Evolutionary conservation across 2,329 filamentous ascomycete genomes (phyloP).

Genomic region (Fusarium torulosum): DNA sequence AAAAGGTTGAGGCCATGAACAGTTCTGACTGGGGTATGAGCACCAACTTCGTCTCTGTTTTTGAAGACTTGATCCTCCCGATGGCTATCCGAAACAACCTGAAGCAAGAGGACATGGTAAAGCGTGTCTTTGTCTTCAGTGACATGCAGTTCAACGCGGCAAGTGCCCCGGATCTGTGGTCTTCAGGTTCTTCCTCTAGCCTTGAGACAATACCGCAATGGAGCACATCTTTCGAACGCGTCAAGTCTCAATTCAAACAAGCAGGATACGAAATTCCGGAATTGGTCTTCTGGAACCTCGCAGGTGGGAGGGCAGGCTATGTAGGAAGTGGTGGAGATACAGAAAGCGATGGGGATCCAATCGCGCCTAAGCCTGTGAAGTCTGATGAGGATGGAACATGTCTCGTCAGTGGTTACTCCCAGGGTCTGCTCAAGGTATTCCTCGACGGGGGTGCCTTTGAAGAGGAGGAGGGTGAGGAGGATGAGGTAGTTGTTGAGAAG

Average conservation of each 20-base stretch:
- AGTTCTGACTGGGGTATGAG: slow-evolving; percentile 55
- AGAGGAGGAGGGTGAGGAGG: slow-evolving; percentile 54
- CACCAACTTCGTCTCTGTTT: slow-evolving; percentile 68
- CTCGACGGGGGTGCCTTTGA: slow-evolving; percentile 63
- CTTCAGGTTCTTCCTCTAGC: background rate
- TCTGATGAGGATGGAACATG: slow-evolving; percentile 60
- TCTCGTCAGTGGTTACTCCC: slow-evolving; percentile 68
- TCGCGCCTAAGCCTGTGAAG: slow-evolving; percentile 63
- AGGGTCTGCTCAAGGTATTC: slow-evolving; percentile 69
- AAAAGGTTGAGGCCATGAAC: slow-evolving; percentile 56
- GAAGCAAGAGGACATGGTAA: slow-evolving; percentile 69
- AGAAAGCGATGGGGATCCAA: slow-evolving; percentile 44
- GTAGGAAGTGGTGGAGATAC: slow-evolving; percentile 43
- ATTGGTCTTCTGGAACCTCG: slow-evolving; percentile 72
- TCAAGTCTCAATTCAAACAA: slow-evolving; percentile 59
- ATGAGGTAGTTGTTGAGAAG: slow-evolving; percentile 52
- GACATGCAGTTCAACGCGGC: slow-evolving; percentile 70
- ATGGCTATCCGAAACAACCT: slow-evolving; percentile 64
- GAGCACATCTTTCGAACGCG: slow-evolving; percentile 63
- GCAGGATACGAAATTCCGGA: slow-evolving; percentile 70
- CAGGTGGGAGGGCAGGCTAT: slow-evolving; percentile 54
- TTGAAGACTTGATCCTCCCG: slow-evolving; percentile 65
- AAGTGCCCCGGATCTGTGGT: slow-evolving; percentile 19
- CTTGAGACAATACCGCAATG: slow-evolving; percentile 45
- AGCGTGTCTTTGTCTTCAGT: slow-evolving; percentile 70